Percentiles rank a stretch among this genome's conserved stretches.
Conservation (phyloP, 176 grass and related monocot species). For the Pharus latifolius region DNA sequence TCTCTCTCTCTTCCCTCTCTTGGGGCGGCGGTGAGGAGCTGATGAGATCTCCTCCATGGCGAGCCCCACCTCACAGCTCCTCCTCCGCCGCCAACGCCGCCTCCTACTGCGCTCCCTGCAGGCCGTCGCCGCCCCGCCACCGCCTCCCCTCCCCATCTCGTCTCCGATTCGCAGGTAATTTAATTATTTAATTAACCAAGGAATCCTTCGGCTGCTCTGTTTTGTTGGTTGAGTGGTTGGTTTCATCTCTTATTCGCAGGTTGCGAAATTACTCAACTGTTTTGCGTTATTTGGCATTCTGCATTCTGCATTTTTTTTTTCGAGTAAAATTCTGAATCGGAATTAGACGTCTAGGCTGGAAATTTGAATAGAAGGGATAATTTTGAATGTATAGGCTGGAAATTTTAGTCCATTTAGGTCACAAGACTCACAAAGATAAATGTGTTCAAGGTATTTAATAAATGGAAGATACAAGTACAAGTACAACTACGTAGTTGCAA, state of each 20-base stretch:
- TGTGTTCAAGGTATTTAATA: background rate
- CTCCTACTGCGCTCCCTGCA: conserved; percentile 7
- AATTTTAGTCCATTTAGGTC: background rate
- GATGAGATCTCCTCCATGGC: conserved; percentile 44
- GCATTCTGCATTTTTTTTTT: too few relatives aligned
- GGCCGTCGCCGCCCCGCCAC: background rate
- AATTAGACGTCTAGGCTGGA: too few relatives aligned
- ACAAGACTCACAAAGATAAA: background rate
- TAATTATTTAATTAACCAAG: too few relatives aligned
- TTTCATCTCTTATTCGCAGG: background rate
- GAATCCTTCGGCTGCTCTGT: background rate
- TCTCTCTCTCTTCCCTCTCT: background rate
- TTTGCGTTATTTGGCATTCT: background rate
- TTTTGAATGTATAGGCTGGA: background rate
- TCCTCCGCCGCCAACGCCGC: background rate
- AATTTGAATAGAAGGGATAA: too few relatives aligned
- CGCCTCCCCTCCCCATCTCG: background rate
- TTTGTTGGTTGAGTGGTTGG: too few relatives aligned
- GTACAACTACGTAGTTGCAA: background rate
- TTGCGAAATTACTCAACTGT: background rate
- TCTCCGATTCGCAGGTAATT: conserved; percentile 13
- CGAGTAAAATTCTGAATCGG: too few relatives aligned
- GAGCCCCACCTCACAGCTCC: conserved; percentile 22
- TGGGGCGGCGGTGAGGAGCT: background rate
- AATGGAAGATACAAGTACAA: background rate